Percentiles rank a stretch among this genome's conserved stretches.
These are phyloP conservation scores for Coniochaeta ligniaria DNA, from an alignment of 2,329 filamentous ascomycete species.

Conservation along the genomic window DNA sequence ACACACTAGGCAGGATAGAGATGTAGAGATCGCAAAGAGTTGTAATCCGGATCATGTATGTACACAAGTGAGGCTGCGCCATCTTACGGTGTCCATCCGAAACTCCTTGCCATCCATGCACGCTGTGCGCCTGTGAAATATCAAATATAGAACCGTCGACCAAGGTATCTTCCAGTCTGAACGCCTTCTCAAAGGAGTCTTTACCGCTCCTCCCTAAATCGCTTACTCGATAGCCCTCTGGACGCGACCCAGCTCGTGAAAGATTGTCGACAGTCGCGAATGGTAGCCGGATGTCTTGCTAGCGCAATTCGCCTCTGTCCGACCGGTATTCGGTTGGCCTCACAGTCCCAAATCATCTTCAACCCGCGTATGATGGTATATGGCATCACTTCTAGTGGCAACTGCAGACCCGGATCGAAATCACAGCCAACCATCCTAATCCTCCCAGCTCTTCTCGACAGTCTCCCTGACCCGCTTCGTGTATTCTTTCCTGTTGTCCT, in stretches of 20 bases:
- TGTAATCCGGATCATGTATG: background rate
- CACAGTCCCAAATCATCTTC: too few species aligned
- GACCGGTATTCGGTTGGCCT: too few species aligned
- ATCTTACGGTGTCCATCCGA: background rate
- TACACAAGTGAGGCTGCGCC: background rate
- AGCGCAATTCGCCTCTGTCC: too few species aligned
- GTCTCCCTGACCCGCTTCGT: constrained; percentile 92
- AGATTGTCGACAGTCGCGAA: background rate
- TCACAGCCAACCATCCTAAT: constrained; percentile 41
- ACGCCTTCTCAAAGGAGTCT: background rate
- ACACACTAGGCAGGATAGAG: background rate
- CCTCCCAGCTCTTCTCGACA: constrained; percentile 99
- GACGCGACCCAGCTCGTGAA: background rate
- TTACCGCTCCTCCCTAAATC: background rate
- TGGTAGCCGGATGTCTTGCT: background rate
- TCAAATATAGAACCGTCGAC: background rate
- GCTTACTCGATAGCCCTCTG: background rate
- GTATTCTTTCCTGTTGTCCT: constrained; percentile 96
- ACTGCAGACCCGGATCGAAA: background rate
- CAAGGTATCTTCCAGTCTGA: background rate
- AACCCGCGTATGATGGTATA: background rate
- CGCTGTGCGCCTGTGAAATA: background rate
- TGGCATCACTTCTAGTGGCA: background rate
- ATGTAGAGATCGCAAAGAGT: background rate
- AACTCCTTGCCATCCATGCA: background rate